Conservation (phyloP, 176 grass and related monocot species). For the Paspalum vaginatum region DNA sequence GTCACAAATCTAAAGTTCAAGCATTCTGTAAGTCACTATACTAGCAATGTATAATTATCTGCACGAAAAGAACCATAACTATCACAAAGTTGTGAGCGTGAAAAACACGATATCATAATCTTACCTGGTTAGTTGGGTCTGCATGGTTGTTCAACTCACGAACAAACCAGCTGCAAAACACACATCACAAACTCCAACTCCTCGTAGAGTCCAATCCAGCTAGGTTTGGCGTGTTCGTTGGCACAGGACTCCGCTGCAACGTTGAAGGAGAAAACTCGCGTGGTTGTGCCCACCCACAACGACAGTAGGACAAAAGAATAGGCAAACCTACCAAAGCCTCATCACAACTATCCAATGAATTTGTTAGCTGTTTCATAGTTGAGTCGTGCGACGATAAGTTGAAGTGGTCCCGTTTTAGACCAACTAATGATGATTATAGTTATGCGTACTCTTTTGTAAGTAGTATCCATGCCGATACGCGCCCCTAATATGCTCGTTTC, state of each 20-base stretch:
- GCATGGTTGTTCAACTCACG: not conserved
- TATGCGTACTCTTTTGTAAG: not conserved
- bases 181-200: not conserved
- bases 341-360: not conserved
- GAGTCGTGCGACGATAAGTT: not conserved
- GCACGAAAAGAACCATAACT: no score
- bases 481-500: no score
- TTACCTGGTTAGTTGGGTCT: not conserved
- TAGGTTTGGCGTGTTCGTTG: not conserved
- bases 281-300: not conserved
- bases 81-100: not conserved
- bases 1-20: no score
- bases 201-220: not conserved
- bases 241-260: not conserved
- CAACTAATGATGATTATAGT: not conserved
- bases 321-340: not conserved
- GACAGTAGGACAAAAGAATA: not conserved
- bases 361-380: not conserved
- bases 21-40: no score
- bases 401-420: not conserved
- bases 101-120: not conserved
- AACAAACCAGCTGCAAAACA: not conserved
- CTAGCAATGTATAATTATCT: no score
- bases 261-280: not conserved
- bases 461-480: no score